phyloP scores from a whole-genome alignment of 257 asterid genomes.

The Jacaranda copaia region DNA sequence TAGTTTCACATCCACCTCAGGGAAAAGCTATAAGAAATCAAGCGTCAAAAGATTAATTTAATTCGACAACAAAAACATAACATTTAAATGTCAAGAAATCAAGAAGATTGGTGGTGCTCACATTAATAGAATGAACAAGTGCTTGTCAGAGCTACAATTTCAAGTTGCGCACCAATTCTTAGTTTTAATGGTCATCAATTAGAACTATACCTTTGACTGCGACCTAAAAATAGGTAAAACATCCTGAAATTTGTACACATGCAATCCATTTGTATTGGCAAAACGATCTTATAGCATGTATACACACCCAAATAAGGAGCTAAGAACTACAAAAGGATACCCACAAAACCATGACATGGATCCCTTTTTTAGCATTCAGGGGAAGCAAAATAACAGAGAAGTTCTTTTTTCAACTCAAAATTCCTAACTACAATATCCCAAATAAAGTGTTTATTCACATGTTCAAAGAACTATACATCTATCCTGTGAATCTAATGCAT shows the following conservation, averaged over 20 bases:
- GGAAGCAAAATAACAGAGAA: no score
- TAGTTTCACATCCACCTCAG: constrained; percentile 95
- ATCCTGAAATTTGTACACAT: background rate
- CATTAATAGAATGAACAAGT: constrained; percentile 26
- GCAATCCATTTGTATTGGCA: constrained; percentile 11
- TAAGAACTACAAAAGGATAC: no score
- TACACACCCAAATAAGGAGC: background rate
- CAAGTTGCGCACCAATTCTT: constrained; percentile 18
- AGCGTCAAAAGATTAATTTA: background rate
- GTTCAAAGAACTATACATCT: no score
- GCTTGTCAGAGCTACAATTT: constrained; percentile 2
- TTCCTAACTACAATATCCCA: no score
- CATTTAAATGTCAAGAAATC: constrained; percentile 15
- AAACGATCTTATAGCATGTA: constrained; percentile 2
- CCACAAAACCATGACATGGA: no score
- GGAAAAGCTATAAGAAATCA: constrained; percentile 61
- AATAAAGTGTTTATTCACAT: no score
- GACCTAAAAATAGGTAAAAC: background rate
- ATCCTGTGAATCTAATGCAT: no score
- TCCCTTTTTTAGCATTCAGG: no score
- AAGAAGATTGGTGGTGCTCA: background rate
- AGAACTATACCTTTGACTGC: background rate
- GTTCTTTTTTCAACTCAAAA: no score
- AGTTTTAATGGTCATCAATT: constrained; percentile 4
- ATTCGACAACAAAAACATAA: constrained; percentile 4